These are phyloP conservation scores for Hymenoscyphus scutula DNA, from an alignment of 2,329 filamentous ascomycete genomes.

Conservation along the genomic window DNA sequence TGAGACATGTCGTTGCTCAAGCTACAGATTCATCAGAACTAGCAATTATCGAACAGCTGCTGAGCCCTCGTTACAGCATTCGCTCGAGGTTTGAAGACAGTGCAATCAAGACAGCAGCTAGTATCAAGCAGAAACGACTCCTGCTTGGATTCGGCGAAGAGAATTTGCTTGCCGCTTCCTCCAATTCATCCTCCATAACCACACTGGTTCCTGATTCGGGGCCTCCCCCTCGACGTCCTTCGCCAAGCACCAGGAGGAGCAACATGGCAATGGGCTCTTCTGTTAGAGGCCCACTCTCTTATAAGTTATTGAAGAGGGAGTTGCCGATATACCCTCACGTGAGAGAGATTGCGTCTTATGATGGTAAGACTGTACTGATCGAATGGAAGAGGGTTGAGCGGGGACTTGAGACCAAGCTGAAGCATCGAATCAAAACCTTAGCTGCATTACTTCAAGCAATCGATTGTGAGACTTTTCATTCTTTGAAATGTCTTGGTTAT, in stretches of 20 bases:
- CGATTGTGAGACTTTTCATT: constrained; percentile 15
- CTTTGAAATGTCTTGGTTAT: constrained; percentile 17
- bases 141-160: constrained; percentile 11
- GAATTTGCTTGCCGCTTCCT: no score
- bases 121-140: constrained; percentile 16
- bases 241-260: background rate
- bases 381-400: constrained; percentile 21
- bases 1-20: constrained; percentile 18
- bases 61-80: constrained; percentile 5
- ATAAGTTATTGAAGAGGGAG: constrained; percentile 9
- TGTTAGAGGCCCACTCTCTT: background rate
- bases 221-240: no score
- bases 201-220: background rate
- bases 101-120: constrained; percentile 14
- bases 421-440: constrained; percentile 18
- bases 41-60: constrained; percentile 15
- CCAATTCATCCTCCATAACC: background rate
- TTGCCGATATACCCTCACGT: background rate
- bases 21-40: constrained; percentile 11
- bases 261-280: background rate
- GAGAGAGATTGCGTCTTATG: constrained; percentile 18
- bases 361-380: constrained; percentile 17
- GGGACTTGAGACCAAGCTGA: constrained; percentile 10
- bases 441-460: constrained; percentile 17
- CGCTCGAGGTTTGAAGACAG: constrained; percentile 1